phyloP scores from a whole-genome alignment of 495 filamentous ascomycete genomes.

The Endocarpon pusillum region DNA sequence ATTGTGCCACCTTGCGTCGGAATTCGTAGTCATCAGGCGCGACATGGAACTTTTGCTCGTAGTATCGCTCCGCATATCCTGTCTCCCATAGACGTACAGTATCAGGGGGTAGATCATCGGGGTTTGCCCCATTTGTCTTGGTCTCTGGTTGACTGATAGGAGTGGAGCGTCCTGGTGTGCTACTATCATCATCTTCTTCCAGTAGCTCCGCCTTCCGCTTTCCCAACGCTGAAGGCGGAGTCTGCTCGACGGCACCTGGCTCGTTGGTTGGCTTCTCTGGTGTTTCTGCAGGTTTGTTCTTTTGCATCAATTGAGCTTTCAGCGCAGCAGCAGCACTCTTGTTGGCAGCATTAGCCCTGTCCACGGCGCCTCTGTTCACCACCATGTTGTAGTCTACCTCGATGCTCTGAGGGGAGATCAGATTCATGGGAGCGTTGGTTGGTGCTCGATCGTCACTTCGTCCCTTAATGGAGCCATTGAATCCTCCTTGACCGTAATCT shows the following conservation, averaged over 20 bases:
- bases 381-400: slow-evolving; percentile 76
- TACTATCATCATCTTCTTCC: slow-evolving; percentile 38
- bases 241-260: slow-evolving; percentile 8
- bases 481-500: slow-evolving; percentile 19
- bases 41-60: slow-evolving; percentile 91
- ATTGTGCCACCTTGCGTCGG: slow-evolving; percentile 75
- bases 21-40: slow-evolving; percentile 68
- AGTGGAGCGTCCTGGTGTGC: slow-evolving; percentile 40
- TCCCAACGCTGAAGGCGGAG: slow-evolving; percentile 31
- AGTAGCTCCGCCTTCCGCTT: slow-evolving; percentile 47
- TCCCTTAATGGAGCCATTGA: slow-evolving; percentile 27
- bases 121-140: slow-evolving; percentile 32
- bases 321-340: slow-evolving; percentile 85
- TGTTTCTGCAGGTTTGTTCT: slow-evolving; percentile 11
- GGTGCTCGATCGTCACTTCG: slow-evolving; percentile 20
- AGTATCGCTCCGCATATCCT: slow-evolving; percentile 90
- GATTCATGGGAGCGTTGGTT: slow-evolving; percentile 26
- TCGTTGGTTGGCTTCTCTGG: slow-evolving; percentile 7
- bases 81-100: slow-evolving; percentile 86
- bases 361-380: slow-evolving; percentile 55
- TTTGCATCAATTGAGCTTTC: slow-evolving; percentile 57
- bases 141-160: slow-evolving; percentile 26
- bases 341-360: slow-evolving; percentile 71
- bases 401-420: slow-evolving; percentile 45
- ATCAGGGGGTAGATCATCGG: slow-evolving; percentile 40